Base-by-base conservation (phyloP, 1,284 basidiomycete species). In the Pseudozyma sp. region DNA sequence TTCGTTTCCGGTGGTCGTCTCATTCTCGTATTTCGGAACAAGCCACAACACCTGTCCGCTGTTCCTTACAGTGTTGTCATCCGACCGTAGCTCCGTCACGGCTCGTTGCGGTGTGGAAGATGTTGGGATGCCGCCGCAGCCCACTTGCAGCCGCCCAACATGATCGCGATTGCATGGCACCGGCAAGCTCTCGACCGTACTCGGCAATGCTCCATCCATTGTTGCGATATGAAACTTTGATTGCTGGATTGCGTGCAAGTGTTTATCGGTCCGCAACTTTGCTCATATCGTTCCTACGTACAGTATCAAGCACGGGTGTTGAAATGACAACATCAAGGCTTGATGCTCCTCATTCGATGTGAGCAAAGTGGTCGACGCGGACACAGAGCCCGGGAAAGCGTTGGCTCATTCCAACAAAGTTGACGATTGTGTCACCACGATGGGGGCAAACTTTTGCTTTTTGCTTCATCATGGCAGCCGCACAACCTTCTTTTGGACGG, bases 281-380 rank as follows among this genome's bases (percentile, higher is more conserved):
- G 17, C 31, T 37, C 37, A 50, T 42, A 39, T 44, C 42, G 54
- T 58, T 24, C 24, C 24, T 24, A 24, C 24, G 24, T 24, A 24
- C 24, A 24, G 24, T 24, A 24, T 24, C 24, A 24, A 24, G 16
- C 30, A 51, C 52, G 48, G 51, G 14, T 42, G 59, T 58, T 62
- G 60, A 19, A 43, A 42, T 35, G n/a, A 34, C 56, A 59, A 69
- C 55, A 55, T 55, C 61, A 69, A 64, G 56, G 67, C 64, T 69
- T 63, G 39, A 13, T n/a, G 39, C 7, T 42, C 43, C 47, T 58
- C 48, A 43, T 19, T 34, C 48, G 40, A 9, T 14, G 52, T 49
- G 45, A 53, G 52, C 39, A 34, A 42, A 49, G 19, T 50, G 14
- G 37, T 44, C 58, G 57, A 61, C n/a, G 49, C 54, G 54, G 54